phyloP scores from a whole-genome alignment of 2,329 filamentous ascomycete genomes.

The Aureobasidium subglaciale region DNA sequence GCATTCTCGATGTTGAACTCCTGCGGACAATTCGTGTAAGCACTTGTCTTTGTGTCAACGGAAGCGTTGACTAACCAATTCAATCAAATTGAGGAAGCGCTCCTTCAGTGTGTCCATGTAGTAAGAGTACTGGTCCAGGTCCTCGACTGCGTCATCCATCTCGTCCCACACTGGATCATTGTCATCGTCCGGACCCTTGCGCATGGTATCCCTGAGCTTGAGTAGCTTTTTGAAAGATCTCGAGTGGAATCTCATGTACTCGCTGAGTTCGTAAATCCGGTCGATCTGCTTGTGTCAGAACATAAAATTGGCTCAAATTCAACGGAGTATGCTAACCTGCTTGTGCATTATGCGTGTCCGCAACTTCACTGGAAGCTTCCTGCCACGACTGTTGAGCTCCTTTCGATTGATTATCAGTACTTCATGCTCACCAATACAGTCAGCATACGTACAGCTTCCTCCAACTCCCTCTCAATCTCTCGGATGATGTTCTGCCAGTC shows the following conservation, averaged over 20 bases:
- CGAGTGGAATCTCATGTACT: slow-evolving; percentile 30
- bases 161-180: slow-evolving; percentile 29
- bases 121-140: slow-evolving; percentile 30
- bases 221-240: slow-evolving; percentile 30
- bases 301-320: no score
- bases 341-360: slow-evolving; percentile 27
- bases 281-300: no score
- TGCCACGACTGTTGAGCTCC: slow-evolving; percentile 28
- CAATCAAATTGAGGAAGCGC: slow-evolving; percentile 33
- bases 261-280: slow-evolving; percentile 30
- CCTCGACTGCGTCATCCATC: slow-evolving; percentile 30
- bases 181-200: slow-evolving; percentile 21
- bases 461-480: slow-evolving; percentile 27
- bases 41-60: not conserved
- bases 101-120: slow-evolving; percentile 30
- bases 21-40: slow-evolving; percentile 1
- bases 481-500: slow-evolving; percentile 34
- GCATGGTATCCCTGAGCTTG: slow-evolving; percentile 27
- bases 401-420: slow-evolving; percentile 8
- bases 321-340: no score
- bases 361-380: slow-evolving; percentile 29
- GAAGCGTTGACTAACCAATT: slow-evolving; percentile 20
- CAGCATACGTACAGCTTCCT: slow-evolving; percentile 23
- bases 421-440: not conserved
- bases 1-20: slow-evolving; percentile 34